Evolutionary conservation across 768 basidiomycete species (phyloP), one percentile per base, ranked within the genome.

Genomic region (Porphyrellus cyaneotinctus): DNA sequence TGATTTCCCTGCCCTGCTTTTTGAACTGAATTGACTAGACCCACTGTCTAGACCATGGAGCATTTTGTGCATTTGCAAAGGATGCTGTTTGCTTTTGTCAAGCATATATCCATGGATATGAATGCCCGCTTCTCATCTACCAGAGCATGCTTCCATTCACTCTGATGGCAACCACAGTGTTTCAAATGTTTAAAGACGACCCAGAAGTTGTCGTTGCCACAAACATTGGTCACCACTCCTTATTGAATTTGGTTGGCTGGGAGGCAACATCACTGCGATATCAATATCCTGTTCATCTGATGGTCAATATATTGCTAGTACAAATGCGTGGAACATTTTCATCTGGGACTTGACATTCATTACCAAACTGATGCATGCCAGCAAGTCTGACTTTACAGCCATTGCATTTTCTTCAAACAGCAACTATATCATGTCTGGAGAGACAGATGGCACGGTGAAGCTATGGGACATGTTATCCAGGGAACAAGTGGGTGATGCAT

Each of bases 41-140:
- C 11, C 28, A 59, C 20, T 56, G 33, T 20, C 9, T n/a, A 12
- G 32, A 48, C 23, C 52, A 67, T 20, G 55, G 57, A 23, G 56
- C 44, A 17, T 59, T 70, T 26, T 7, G 52, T 32, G 31, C 11
- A 3, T 64, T 69, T 42, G 37, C 45, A n/a, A 63, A 51, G 41
- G 67, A 70, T 28, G 58, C 63, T 23, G 57, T 65, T n/a, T 63
- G 67, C n/a, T 69, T 69, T 35, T 69, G 65, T 35, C 67, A 69
- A 45, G 64, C 69, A 3, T 67, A 61, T 47, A 54, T 57, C 31
- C 60, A 61, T 4, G 64, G 55, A 6, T 71, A 71, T 39, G 67
- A 69, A 52, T 69, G 70, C 36, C 67, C 67, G 5, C 67, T 70
- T 22, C 54, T 69, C 18, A 67, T 69, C 30, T 69, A 69, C 54